phyloP scores from a whole-genome alignment of 2,329 filamentous ascomycete genomes.

The Clarireedia sp. region DNA sequence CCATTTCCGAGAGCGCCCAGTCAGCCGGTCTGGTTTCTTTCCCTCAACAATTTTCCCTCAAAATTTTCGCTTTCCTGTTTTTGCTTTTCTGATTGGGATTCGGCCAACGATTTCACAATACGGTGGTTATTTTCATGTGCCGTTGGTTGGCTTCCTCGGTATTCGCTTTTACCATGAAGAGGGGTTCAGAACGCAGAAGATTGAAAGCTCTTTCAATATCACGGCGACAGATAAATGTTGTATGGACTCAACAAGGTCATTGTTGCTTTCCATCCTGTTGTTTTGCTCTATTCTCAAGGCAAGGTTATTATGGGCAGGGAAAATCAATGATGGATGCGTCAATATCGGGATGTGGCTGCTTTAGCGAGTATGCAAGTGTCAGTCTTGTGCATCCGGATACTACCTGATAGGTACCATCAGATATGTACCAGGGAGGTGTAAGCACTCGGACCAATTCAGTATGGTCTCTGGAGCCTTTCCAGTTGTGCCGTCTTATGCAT shows the following conservation, averaged over 20 bases:
- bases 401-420: not conserved
- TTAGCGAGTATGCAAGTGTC: slow-evolving; percentile 2
- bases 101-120: not conserved
- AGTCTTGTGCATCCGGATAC: slow-evolving; percentile 3
- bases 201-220: not conserved
- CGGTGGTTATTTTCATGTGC: not conserved
- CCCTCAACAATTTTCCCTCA: not conserved
- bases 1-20: not conserved
- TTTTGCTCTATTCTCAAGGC: not conserved
- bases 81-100: not conserved
- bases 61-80: not conserved
- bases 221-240: slow-evolving; percentile 1
- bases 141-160: not conserved
- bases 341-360: slow-evolving; percentile 3
- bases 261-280: not conserved
- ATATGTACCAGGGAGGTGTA: not conserved
- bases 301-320: not conserved
- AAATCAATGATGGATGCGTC: not conserved
- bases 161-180: not conserved
- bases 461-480: not conserved
- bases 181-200: not conserved
- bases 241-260: not conserved
- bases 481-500: not conserved
- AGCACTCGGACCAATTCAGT: not conserved
- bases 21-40: not conserved